Percentiles rank a stretch among this genome's conserved stretches.
phyloP scores from a whole-genome alignment of 2,329 filamentous ascomycete genomes.

The Fusarium paranaense region DNA sequence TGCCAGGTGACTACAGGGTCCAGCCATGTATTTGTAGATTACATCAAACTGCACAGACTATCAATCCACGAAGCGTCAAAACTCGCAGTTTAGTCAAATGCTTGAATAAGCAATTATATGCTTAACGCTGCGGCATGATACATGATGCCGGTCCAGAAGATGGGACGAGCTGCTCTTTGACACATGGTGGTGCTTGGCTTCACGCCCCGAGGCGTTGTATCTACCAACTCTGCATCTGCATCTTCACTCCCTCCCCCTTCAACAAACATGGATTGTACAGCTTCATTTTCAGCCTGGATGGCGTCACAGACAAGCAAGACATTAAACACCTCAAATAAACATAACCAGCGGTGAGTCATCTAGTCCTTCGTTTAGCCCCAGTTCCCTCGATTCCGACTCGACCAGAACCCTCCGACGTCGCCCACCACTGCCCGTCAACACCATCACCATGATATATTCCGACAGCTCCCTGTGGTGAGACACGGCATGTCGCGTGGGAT shows the following conservation, averaged over 20 bases:
- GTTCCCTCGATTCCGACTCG: neutral
- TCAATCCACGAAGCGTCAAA: neutral
- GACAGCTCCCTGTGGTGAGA: constrained; percentile 11
- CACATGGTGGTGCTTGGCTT: neutral
- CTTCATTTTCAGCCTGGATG: constrained; percentile 5
- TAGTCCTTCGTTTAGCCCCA: neutral
- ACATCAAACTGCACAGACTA: neutral
- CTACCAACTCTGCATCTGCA: neutral
- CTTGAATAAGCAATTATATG: neutral
- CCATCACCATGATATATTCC: neutral
- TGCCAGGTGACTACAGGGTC: neutral
- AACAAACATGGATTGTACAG: neutral
- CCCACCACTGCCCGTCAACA: neutral
- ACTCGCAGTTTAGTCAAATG: neutral
- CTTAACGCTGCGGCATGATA: neutral
- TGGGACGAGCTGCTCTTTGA: neutral
- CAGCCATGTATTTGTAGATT: neutral
- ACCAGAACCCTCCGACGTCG: constrained; percentile 13
- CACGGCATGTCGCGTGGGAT: constrained; percentile 20
- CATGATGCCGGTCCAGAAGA: neutral
- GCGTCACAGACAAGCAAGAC: neutral
- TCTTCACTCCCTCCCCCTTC: neutral
- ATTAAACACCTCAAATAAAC: neutral
- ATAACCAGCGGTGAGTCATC: neutral
- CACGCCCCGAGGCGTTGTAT: neutral